Conservation (phyloP, 2,329 filamentous ascomycete species). For the Fusarium paranaense region DNA sequence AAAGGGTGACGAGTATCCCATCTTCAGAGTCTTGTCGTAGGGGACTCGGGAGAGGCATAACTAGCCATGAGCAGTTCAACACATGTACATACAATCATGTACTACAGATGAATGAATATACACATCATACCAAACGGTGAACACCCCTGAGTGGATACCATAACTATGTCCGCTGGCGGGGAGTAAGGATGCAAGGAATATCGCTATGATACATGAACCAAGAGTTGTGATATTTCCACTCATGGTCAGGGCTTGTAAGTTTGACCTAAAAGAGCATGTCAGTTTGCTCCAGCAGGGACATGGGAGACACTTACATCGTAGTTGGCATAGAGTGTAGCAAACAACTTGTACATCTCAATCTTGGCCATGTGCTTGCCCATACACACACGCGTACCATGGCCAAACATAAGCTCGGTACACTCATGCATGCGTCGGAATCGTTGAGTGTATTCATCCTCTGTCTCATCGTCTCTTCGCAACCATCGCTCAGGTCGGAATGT, state of each 20-base stretch:
- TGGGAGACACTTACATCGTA: conserved; percentile 18
- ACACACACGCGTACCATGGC: conserved; percentile 28
- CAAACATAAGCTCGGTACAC: conserved; percentile 33
- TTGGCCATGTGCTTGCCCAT: conserved; percentile 37
- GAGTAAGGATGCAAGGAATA: conserved; percentile 27
- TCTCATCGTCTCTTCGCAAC: conserved; percentile 9
- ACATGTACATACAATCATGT: not conserved
- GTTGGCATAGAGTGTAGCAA: conserved; percentile 30
- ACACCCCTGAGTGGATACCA: not conserved
- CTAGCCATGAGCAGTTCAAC: not conserved
- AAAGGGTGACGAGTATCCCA: conserved; percentile 47
- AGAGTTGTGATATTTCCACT: conserved; percentile 33
- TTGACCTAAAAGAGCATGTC: not conserved
- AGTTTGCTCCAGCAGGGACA: not conserved
- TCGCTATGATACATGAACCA: conserved; percentile 39
- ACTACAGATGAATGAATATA: not conserved
- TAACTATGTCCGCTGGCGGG: not conserved
- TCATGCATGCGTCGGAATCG: conserved; percentile 27
- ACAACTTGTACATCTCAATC: conserved; percentile 35
- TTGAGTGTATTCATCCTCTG: conserved; percentile 4
- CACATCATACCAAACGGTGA: not conserved
- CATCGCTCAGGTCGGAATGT: conserved; percentile 28
- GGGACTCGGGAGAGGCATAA: not conserved
- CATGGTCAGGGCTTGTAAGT: conserved; percentile 16
- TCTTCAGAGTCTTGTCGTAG: conserved; percentile 38